Percentiles rank a stretch among this genome's conserved stretches.
Evolutionary conservation across 2,329 filamentous ascomycete species (phyloP).

Genomic region (Trichoderma atroviride): DNA sequence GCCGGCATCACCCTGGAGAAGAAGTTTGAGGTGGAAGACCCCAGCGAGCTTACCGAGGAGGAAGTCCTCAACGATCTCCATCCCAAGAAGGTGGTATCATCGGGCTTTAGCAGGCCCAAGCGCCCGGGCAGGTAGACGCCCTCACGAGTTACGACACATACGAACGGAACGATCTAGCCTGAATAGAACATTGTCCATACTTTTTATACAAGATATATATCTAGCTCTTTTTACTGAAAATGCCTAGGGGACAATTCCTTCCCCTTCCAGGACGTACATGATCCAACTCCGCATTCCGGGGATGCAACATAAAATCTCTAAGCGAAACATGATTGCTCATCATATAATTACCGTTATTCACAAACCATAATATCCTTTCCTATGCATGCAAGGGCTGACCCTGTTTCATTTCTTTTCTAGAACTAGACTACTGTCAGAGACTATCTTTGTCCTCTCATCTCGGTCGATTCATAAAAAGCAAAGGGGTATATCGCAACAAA

Average conservation of each 20-base stretch:
- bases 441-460: background rate
- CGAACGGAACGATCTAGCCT: constrained; percentile 26
- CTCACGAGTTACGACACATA: constrained; percentile 21
- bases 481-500: constrained; percentile 22
- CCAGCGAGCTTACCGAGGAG: constrained; percentile 70
- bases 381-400: constrained; percentile 25
- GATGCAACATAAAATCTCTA: constrained; percentile 13
- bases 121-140: constrained; percentile 65
- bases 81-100: constrained; percentile 65
- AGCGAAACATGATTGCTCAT: background rate
- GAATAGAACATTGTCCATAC: constrained; percentile 28
- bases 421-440: constrained; percentile 25
- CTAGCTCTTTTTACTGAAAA: background rate
- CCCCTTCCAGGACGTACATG: constrained; percentile 33
- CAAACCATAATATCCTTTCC: background rate
- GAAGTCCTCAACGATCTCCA: constrained; percentile 68
- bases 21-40: constrained; percentile 69
- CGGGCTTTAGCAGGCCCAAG: constrained; percentile 77
- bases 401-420: constrained; percentile 24
- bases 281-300: constrained; percentile 19
- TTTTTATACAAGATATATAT: constrained; percentile 21
- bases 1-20: constrained; percentile 69
- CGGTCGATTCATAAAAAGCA: background rate
- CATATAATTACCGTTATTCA: background rate
- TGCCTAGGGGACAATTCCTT: background rate